A percentile compares a stretch with the other conserved stretches of the same genome.
Conservation (phyloP, 2,329 filamentous ascomycete genomes). For the Microthyrium microscopicum region DNA sequence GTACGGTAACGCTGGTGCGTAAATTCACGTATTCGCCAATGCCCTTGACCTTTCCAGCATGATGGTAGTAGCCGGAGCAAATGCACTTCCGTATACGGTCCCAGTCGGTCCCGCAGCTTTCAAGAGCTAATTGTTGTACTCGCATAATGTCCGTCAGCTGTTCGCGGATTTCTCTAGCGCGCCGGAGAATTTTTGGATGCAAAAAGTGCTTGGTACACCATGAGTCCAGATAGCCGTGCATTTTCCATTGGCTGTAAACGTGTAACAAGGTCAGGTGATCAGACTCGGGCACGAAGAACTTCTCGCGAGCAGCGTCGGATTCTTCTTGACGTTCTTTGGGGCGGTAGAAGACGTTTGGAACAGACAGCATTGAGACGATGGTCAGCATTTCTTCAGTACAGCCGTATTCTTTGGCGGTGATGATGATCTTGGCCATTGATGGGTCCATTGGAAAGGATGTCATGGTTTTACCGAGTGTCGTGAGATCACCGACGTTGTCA, state of each 20-base stretch:
- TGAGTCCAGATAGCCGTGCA: slow-evolving; percentile 72
- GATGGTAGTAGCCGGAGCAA: slow-evolving; percentile 94
- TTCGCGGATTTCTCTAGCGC: slow-evolving; percentile 85
- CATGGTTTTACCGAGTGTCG: slow-evolving; percentile 76
- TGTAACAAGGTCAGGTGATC: slow-evolving; percentile 92
- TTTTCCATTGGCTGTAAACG: slow-evolving; percentile 89
- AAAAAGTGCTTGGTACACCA: slow-evolving; percentile 93
- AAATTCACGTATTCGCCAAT: slow-evolving; percentile 96
- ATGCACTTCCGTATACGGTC: slow-evolving; percentile 92
- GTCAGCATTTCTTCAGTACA: slow-evolving; percentile 98
- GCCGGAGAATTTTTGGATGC: slow-evolving; percentile 81
- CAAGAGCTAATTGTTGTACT: slow-evolving; percentile 75
- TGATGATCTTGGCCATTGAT: slow-evolving; percentile 82
- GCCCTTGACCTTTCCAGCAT: slow-evolving; percentile 89
- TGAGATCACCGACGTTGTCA: slow-evolving; percentile 86
- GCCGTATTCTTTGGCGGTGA: slow-evolving; percentile 74
- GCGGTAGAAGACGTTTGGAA: slow-evolving; percentile 91
- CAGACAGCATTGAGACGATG: slow-evolving; percentile 94
- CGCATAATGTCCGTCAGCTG: slow-evolving; percentile 90
- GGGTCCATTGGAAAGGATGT: slow-evolving; percentile 98
- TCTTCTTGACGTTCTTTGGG: slow-evolving; percentile 95
- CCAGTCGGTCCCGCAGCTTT: slow-evolving; percentile 91
- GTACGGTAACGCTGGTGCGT: slow-evolving; percentile 82
- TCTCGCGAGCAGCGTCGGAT: slow-evolving; percentile 85
- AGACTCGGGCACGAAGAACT: slow-evolving; percentile 96